Evolutionary conservation across 306 rosid species (phyloP), one percentile per base, ranked within the genome.

Genomic region (Quercus cerris): DNA sequence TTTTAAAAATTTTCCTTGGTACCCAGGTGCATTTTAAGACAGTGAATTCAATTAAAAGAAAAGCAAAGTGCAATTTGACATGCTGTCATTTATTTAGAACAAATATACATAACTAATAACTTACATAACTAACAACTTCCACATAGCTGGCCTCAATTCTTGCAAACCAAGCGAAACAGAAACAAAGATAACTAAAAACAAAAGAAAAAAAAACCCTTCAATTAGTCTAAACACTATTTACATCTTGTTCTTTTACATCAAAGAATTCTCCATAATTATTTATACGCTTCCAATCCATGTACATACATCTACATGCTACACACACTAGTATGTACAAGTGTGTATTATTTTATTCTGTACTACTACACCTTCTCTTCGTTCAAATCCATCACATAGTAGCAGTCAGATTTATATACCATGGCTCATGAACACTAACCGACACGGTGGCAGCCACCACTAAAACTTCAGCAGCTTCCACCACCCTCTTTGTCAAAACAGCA

Each of bases 341-440:
- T 71, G 84, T 28, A 81, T 63, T 75, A 55, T 71, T 76, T 71
- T 52, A 58, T 77, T 73, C 49, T 74, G 77, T 70, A 55, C 51
- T 63, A 33, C 15, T 3, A 51, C 4, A 2, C 19, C 62, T 80
- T 57, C 41, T 12, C 66, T 14, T 64, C n/a, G 7, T 28, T 3
- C 83, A 70, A 74, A 78, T 75, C 55, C 75, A 44, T 83, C 75
- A 74, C 18, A 87, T 77, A 78, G 62, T 82, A 74, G 79, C 84
- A 51, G 86, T 81, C 81, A 92, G 62, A 73, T 86, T 58, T 75
- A 75, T 77, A 76, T 93, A 95, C 99, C 99, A 95, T n/a, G 89
- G 86, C 56, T 87, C 98, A 76, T 93, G 97, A 84, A 91, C 96
- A 75, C 84, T 75, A 61, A 93, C 92, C 0, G 99, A 89, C 77